Evolutionary conservation across 1,139 yeast genomes (phyloP).

Genomic region (Magnusiomyces fungicola): DNA sequence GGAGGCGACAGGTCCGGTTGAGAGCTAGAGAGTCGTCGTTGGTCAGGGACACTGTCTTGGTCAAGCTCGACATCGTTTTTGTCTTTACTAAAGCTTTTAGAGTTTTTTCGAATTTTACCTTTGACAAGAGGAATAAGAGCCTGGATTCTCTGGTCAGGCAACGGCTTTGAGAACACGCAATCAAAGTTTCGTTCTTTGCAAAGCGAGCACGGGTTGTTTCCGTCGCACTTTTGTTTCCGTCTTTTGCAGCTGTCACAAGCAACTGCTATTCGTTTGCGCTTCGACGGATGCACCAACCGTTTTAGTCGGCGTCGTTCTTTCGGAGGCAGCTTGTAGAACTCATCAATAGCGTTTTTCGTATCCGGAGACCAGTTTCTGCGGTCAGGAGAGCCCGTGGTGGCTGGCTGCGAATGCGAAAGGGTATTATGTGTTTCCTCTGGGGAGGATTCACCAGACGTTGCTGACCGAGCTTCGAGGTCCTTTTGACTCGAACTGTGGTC

Average conservation of each 20-base stretch:
- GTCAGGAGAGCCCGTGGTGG: neutral
- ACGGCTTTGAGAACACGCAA: constrained; percentile 18
- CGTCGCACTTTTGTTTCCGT: constrained; percentile 31
- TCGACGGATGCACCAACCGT: constrained; percentile 26
- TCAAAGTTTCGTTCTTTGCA: constrained; percentile 18
- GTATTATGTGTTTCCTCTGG: too few relatives aligned
- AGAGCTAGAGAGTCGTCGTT: too few relatives aligned
- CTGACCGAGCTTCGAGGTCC: too few relatives aligned
- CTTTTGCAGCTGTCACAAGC: constrained; percentile 40
- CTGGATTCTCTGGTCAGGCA: constrained; percentile 12
- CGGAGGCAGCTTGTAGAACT: constrained; percentile 9
- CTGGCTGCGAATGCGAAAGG: neutral
- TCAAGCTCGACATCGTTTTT: neutral
- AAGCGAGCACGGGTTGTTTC: constrained; percentile 23
- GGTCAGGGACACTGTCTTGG: neutral
- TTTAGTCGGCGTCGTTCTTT: constrained; percentile 17
- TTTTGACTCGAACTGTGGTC: too few relatives aligned
- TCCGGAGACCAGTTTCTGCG: too few relatives aligned
- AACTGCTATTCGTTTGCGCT: constrained; percentile 31
- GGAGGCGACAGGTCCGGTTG: too few relatives aligned
- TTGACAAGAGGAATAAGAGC: constrained; percentile 14
- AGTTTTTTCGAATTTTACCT: constrained; percentile 5
- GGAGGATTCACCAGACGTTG: too few relatives aligned
- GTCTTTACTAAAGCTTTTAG: neutral
- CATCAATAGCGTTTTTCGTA: too few relatives aligned